A percentile compares a stretch with the other conserved stretches of the same genome.
phyloP scores from a whole-genome alignment of 2,329 filamentous ascomycete species.

The Alternaria conjuncta region DNA sequence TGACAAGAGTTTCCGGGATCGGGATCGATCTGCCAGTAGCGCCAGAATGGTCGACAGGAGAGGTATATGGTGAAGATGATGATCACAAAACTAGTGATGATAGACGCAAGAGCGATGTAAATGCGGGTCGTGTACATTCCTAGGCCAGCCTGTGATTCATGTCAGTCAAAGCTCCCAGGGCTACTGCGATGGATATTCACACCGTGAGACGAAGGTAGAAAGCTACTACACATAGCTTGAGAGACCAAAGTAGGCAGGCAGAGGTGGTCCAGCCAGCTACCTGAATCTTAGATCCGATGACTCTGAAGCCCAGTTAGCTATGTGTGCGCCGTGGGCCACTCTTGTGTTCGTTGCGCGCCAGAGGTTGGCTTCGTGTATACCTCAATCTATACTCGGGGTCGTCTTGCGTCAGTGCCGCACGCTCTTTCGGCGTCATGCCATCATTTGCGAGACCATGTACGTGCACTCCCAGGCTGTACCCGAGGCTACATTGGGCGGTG shows the following conservation, averaged over 20 bases:
- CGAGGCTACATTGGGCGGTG: not conserved
- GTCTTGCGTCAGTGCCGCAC: not conserved
- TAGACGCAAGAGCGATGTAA: not conserved
- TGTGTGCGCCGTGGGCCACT: not conserved
- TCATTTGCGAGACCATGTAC: not conserved
- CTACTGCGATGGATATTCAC: not conserved
- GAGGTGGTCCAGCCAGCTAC: slow-evolving; percentile 63
- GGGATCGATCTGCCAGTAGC: slow-evolving; percentile 66
- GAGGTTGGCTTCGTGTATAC: rapidly evolving
- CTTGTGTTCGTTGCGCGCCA: no score
- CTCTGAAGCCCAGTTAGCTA: not conserved
- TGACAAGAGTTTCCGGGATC: slow-evolving; percentile 55
- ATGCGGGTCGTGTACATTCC: not conserved
- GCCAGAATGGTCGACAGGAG: slow-evolving; percentile 53
- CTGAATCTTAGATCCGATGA: not conserved
- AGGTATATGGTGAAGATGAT: not conserved
- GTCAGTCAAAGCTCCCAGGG: not conserved
- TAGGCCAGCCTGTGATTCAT: not conserved
- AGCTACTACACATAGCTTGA: slow-evolving; percentile 62
- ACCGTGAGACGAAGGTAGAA: slow-evolving; percentile 61
- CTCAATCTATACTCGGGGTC: not conserved
- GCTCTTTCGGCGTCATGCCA: not conserved
- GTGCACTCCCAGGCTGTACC: not conserved
- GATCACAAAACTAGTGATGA: not conserved
- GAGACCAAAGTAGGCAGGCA: slow-evolving; percentile 58